These are phyloP conservation scores for Cicer chorassanicum DNA, from an alignment of 306 rosid genomes.

Conservation along the genomic window DNA sequence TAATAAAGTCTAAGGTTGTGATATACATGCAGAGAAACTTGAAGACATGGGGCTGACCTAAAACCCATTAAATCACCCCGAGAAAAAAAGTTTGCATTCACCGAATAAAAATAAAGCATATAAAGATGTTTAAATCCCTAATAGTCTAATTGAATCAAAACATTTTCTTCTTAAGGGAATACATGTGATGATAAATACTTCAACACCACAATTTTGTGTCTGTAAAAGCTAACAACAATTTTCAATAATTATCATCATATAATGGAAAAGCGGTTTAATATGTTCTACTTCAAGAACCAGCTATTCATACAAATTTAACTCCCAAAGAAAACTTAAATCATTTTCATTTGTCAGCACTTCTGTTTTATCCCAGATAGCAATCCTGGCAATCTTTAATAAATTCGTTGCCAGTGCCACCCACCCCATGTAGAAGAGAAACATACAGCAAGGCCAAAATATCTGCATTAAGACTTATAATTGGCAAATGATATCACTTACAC, in stretches of 20 bases:
- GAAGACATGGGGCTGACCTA: slow-evolving; percentile 57
- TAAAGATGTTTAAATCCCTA: background rate
- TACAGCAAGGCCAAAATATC: background rate
- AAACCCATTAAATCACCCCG: slow-evolving; percentile 60
- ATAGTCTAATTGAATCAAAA: background rate
- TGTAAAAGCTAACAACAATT: background rate
- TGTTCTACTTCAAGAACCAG: background rate
- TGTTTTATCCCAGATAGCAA: no score
- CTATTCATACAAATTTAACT: slow-evolving; percentile 1
- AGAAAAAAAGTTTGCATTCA: slow-evolving; percentile 53
- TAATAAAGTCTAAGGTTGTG: slow-evolving; percentile 72
- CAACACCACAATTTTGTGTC: slow-evolving; percentile 12
- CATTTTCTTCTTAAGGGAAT: slow-evolving; percentile 8
- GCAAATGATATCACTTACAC: no score
- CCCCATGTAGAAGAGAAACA: background rate
- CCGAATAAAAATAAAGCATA: slow-evolving; percentile 46
- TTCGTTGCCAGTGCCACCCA: background rate
- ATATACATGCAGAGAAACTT: slow-evolving; percentile 53
- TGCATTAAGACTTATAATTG: background rate
- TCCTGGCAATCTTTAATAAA: background rate
- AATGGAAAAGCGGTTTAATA: background rate
- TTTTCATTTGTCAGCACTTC: no score
- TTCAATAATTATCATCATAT: background rate
- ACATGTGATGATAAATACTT: slow-evolving; percentile 6
- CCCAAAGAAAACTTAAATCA: background rate